Evolutionary conservation across 2,329 filamentous ascomycete genomes (phyloP), one percentile per base, ranked within the genome.

Genomic region (Rachicladosporium sp.): DNA sequence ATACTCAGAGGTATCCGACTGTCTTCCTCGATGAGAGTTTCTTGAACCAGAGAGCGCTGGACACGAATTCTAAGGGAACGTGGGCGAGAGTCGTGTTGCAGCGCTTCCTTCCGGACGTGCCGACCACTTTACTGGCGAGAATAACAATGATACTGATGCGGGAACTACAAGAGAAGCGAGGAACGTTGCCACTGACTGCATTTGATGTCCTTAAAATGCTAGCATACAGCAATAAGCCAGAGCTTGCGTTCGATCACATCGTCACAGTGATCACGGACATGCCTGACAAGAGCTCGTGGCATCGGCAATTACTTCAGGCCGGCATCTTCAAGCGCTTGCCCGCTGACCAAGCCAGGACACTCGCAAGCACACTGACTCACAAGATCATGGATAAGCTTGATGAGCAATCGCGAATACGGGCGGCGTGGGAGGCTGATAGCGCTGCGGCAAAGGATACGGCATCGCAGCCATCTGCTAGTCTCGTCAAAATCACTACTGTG

Each of bases 401-500:
- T 27, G 23, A 27, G 23, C 23, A 27, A 27, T 27, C 23, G 6
- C 6, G 7, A 27, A 27, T 4, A 27, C 23, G 23, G 23, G 23
- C 23, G 23, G 23, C 23, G 6, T 27, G 23, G 23, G 23, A 27
- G 23, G 23, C 4, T 27, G 23, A 27, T 27, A 7, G 8, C 8
- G 8, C 23, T 27, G 23, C 23, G 23, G 23, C 8, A 27, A 27
- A 4, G 23, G 23, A 27, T 27, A 7, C 23, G 8, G 8, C 23
- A 6, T 27, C 23, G 23, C 23, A 27, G 23, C 23, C 23, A 27
- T 7, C 23, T 27, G 23, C 23, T 27, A 27, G 23, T 27, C 23
- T 47, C 10, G 45, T 66, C 35, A 67, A 67, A 38, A 48, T 66
- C 3, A 66, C 62, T 0, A 67, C 64, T 1, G 53, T 64, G 34